Conservation (phyloP, 2,329 filamentous ascomycete species). For the Fusarium acutatum region DNA sequence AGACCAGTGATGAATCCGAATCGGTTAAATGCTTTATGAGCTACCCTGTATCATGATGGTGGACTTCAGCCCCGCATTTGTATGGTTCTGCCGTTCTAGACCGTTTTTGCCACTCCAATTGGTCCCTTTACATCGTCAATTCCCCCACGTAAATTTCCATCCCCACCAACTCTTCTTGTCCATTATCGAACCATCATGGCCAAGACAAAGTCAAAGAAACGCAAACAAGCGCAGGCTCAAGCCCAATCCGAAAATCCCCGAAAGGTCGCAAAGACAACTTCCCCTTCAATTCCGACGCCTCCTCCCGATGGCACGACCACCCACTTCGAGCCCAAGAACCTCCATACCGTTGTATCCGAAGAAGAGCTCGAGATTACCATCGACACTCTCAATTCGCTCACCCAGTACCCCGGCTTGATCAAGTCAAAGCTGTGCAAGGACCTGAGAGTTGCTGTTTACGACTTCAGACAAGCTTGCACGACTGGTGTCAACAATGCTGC, state of each 20-base stretch:
- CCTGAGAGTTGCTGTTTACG: constrained; percentile 71
- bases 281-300: constrained; percentile 41
- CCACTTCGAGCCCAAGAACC: constrained; percentile 55
- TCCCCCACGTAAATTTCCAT: constrained; percentile 17
- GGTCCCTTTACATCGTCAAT: neutral
- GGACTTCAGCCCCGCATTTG: too few species aligned
- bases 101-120: constrained; percentile 18
- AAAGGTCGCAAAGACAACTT: constrained; percentile 50
- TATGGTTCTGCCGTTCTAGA: neutral
- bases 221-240: constrained; percentile 52
- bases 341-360: constrained; percentile 64
- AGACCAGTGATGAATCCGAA: neutral
- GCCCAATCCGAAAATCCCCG: constrained; percentile 45
- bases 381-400: constrained; percentile 68
- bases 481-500: constrained; percentile 71
- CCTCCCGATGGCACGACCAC: constrained; percentile 48
- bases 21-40: neutral
- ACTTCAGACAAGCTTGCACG: constrained; percentile 74
- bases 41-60: neutral
- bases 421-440: constrained; percentile 75
- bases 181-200: constrained; percentile 45
- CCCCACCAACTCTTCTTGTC: constrained; percentile 6
- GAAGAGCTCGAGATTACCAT: constrained; percentile 74
- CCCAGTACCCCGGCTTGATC: constrained; percentile 68
- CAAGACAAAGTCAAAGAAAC: constrained; percentile 57